A percentile compares a stretch with the other conserved stretches of the same genome.
phyloP scores from a whole-genome alignment of 257 asterid genomes.

The Phtheirospermum japonicum region DNA sequence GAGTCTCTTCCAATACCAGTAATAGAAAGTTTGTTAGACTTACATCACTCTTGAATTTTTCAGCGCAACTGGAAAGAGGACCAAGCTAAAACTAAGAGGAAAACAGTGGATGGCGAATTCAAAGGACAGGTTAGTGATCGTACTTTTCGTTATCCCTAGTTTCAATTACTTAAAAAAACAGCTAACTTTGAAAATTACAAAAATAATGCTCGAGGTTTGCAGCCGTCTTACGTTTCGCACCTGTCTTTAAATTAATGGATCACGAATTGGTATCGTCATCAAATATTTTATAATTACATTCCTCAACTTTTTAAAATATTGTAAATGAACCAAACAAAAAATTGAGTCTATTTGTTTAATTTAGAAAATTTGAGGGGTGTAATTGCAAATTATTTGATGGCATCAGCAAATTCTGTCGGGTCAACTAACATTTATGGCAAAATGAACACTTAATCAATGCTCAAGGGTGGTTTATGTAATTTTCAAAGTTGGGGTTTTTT shows the following conservation, averaged over 20 bases:
- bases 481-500: background rate
- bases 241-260: background rate
- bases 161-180: background rate
- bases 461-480: background rate
- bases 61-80: constrained; percentile 73
- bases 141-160: background rate
- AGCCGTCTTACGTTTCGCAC: background rate
- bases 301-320: background rate
- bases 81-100: constrained; percentile 46
- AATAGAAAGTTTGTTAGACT: constrained; percentile 24
- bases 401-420: background rate
- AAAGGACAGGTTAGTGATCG: constrained; percentile 44
- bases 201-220: background rate
- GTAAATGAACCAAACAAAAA: background rate
- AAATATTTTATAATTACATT: background rate
- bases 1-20: constrained; percentile 6
- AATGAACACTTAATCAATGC: background rate
- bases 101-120: constrained; percentile 34
- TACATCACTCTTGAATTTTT: constrained; percentile 22
- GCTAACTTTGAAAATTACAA: background rate
- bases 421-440: background rate
- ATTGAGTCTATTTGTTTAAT: background rate
- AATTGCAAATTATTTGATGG: background rate
- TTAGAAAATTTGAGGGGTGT: background rate
- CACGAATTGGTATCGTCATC: background rate